A percentile compares a stretch with the other conserved stretches of the same genome.
phyloP scores from a whole-genome alignment of 177 flowering plant species.

The Vitis hybrid region DNA sequence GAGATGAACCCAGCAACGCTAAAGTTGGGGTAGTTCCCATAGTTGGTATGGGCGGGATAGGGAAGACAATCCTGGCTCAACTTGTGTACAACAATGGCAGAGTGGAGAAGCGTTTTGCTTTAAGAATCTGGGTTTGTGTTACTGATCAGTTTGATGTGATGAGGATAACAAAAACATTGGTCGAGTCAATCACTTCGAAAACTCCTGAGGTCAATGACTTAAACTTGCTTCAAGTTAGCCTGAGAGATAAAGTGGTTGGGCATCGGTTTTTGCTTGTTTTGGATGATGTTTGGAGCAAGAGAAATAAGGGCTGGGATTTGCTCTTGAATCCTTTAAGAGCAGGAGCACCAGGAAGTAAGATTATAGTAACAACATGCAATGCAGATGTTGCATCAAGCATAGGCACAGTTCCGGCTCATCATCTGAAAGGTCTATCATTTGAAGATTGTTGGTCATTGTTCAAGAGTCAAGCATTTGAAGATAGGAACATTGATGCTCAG shows the following conservation, averaged over 20 bases:
- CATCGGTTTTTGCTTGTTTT: slow-evolving; percentile 33
- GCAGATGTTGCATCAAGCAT: slow-evolving; percentile 14
- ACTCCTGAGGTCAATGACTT: background rate
- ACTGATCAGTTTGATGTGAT: slow-evolving; percentile 17
- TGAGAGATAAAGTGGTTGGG: slow-evolving; percentile 6
- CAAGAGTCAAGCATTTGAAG: slow-evolving; percentile 4
- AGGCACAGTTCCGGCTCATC: slow-evolving; percentile 5
- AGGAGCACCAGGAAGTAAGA: slow-evolving; percentile 25
- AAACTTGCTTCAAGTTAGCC: slow-evolving; percentile 13
- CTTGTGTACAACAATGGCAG: slow-evolving; percentile 21
- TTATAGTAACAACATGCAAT: slow-evolving; percentile 32
- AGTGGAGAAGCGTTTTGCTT: slow-evolving; percentile 20
- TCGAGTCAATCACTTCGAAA: background rate
- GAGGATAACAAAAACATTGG: slow-evolving; percentile 10
- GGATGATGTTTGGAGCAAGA: slow-evolving; percentile 41
- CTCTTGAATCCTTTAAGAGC: slow-evolving; percentile 9
- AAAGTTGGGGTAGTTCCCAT: slow-evolving; percentile 16
- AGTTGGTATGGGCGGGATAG: slow-evolving; percentile 27
- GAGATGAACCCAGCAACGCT: background rate
- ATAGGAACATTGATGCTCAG: background rate
- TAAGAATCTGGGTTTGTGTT: slow-evolving; percentile 27
- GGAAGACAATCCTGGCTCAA: slow-evolving; percentile 35
- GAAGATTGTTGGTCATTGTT: slow-evolving; percentile 21
- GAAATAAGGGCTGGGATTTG: slow-evolving; percentile 18
- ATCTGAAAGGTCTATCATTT: background rate